A percentile compares a stretch with the other conserved stretches of the same genome.
These are phyloP conservation scores for Neostapfia colusana DNA, from an alignment of 176 grass and related monocot species.

Conservation along the genomic window DNA sequence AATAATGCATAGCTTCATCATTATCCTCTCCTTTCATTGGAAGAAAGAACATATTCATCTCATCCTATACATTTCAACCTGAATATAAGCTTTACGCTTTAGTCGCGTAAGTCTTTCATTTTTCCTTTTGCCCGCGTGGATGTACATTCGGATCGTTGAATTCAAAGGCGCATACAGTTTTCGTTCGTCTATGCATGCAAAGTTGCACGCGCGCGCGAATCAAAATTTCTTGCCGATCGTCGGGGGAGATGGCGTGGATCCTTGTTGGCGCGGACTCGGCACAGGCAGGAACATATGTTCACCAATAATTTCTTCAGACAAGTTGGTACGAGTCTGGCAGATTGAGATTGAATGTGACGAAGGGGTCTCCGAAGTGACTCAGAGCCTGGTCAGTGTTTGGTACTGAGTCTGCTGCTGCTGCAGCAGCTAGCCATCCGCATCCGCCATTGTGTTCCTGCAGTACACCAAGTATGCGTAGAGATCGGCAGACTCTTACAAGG, in stretches of 20 bases:
- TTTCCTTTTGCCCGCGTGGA: not conserved
- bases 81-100: not conserved
- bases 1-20: not conserved
- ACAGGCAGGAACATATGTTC: not conserved
- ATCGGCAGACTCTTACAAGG: no score
- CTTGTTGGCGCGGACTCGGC: slow-evolving; percentile 31
- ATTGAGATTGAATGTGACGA: slow-evolving; percentile 23
- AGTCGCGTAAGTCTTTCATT: not conserved
- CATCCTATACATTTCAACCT: not conserved
- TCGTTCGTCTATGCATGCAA: slow-evolving; percentile 17
- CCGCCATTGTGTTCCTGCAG: not conserved
- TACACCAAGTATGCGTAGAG: not conserved
- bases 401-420: slow-evolving; percentile 17
- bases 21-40: slow-evolving; percentile 45
- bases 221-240: not conserved
- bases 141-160: slow-evolving; percentile 34
- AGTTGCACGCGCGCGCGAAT: slow-evolving; percentile 4
- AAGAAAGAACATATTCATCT: slow-evolving; percentile 45
- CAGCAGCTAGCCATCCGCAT: not conserved
- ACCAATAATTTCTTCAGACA: slow-evolving; percentile 18
- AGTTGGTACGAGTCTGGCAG: slow-evolving; percentile 32
- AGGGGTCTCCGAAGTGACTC: slow-evolving; percentile 38
- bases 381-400: slow-evolving; percentile 48
- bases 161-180: not conserved
- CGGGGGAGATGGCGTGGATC: slow-evolving; percentile 36